phyloP scores from a whole-genome alignment of 2,329 filamentous ascomycete genomes.

The Aplosporella prunicola region DNA sequence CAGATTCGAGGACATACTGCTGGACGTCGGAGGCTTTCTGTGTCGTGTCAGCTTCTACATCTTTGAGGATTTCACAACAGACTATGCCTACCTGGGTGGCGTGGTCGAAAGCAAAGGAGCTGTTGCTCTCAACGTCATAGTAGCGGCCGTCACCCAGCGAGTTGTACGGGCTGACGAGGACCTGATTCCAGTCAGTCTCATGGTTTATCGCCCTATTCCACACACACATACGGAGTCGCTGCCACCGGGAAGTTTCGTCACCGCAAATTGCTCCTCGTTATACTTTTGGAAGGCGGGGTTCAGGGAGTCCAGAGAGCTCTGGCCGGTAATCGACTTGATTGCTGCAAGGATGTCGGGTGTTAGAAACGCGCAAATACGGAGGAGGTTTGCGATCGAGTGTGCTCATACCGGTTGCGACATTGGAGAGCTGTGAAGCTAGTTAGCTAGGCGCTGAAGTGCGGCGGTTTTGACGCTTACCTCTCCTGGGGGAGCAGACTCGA shows the following conservation, averaged over 20 bases:
- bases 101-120: slow-evolving; percentile 84
- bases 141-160: slow-evolving; percentile 71
- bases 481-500: slow-evolving; percentile 88
- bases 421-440: slow-evolving; percentile 56
- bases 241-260: slow-evolving; percentile 79
- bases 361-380: neutral
- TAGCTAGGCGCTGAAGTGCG: slow-evolving; percentile 16
- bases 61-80: neutral
- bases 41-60: slow-evolving; percentile 2
- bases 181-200: too few species aligned
- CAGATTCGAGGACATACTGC: slow-evolving; percentile 67
- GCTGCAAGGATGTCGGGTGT: slow-evolving; percentile 46
- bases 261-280: slow-evolving; percentile 88
- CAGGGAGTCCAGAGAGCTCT: slow-evolving; percentile 60
- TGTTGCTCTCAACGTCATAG: slow-evolving; percentile 81
- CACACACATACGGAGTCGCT: slow-evolving; percentile 59
- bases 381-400: neutral
- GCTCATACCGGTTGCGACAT: slow-evolving; percentile 71
- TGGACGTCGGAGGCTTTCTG: slow-evolving; percentile 77
- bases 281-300: slow-evolving; percentile 83
- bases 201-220: too few species aligned
- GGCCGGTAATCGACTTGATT: slow-evolving; percentile 74
- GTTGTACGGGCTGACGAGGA: slow-evolving; percentile 79
- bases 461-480: slow-evolving; percentile 72
- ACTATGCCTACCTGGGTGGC: slow-evolving; percentile 53